phyloP scores from a whole-genome alignment of 2,329 filamentous ascomycete species.

The Orbilia brochopaga region DNA sequence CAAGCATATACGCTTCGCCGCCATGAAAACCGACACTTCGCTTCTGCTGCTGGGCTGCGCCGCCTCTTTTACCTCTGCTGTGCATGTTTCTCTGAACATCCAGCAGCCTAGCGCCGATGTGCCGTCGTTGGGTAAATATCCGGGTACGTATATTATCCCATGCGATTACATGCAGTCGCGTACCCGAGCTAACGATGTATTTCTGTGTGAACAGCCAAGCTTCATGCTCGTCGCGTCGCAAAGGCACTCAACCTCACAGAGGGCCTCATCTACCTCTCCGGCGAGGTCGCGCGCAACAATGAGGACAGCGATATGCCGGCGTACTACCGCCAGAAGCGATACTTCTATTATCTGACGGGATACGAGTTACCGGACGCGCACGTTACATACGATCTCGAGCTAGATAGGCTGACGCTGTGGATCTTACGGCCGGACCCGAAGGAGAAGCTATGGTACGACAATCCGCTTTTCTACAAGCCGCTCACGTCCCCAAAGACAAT shows the following conservation, averaged over 20 bases:
- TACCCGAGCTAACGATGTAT: background rate
- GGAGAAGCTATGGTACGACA: slow-evolving; percentile 43
- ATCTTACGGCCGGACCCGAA: slow-evolving; percentile 54
- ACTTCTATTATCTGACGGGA: slow-evolving; percentile 69
- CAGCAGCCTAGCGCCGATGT: background rate
- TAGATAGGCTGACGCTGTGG: slow-evolving; percentile 72
- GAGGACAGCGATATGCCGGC: slow-evolving; percentile 67
- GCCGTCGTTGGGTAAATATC: slow-evolving; percentile 24
- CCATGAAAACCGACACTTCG: slow-evolving; percentile 23
- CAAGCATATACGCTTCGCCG: background rate
- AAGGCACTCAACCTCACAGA: slow-evolving; percentile 58
- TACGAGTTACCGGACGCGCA: slow-evolving; percentile 64
- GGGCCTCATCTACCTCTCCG: slow-evolving; percentile 66
- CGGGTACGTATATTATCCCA: slow-evolving; percentile 16
- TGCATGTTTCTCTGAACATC: slow-evolving; percentile 10
- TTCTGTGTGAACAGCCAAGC: slow-evolving; percentile 59
- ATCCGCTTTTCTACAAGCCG: background rate
- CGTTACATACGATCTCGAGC: slow-evolving; percentile 65
- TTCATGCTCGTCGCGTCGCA: slow-evolving; percentile 62
- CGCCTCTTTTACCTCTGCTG: slow-evolving; percentile 1
- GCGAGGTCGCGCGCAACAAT: slow-evolving; percentile 61
- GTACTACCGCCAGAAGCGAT: slow-evolving; percentile 66
- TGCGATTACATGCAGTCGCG: no score
- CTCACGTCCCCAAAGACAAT: no score
- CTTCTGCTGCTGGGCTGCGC: slow-evolving; percentile 5